A percentile compares a stretch with the other conserved stretches of the same genome.
Evolutionary conservation across 2,329 filamentous ascomycete genomes (phyloP).

Genomic region (Pestalotiopsis sp.): DNA sequence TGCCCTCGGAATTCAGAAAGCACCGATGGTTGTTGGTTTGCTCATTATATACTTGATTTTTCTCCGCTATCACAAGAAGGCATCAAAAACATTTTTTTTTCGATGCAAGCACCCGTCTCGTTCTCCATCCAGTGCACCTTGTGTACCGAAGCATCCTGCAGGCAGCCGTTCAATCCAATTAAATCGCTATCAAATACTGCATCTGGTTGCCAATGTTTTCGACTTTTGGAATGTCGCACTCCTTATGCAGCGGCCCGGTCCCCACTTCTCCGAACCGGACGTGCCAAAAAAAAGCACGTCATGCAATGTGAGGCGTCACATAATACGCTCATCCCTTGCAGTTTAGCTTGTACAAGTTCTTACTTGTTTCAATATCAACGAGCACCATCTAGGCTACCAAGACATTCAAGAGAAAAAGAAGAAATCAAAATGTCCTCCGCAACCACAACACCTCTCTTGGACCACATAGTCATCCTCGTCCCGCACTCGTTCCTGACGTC

Average conservation of each 20-base stretch:
- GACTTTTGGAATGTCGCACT: background rate
- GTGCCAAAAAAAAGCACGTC: conserved; percentile 18
- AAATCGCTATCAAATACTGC: background rate
- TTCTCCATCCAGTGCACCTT: too few relatives aligned
- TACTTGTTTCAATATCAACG: too few relatives aligned
- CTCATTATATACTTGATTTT: too few relatives aligned
- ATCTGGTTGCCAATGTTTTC: background rate
- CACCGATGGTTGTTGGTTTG: too few relatives aligned
- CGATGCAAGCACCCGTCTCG: too few relatives aligned
- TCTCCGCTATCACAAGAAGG: too few relatives aligned
- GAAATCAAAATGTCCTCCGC: background rate
- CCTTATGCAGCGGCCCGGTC: background rate
- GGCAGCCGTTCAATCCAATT: too few relatives aligned
- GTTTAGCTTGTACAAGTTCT: background rate
- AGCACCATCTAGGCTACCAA: too few relatives aligned
- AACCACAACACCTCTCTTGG: conserved; percentile 38
- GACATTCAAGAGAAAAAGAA: background rate
- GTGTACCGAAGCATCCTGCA: too few relatives aligned
- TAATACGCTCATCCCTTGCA: conserved; percentile 5
- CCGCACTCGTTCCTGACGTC: conserved; percentile 49
- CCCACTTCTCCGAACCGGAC: conserved; percentile 1
- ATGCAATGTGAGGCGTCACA: conserved; percentile 4
- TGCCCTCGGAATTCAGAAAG: too few relatives aligned
- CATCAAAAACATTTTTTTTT: too few relatives aligned
- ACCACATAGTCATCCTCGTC: conserved; percentile 68